Evolutionary conservation across 1,139 yeast species (phyloP), one percentile per base, ranked within the genome.

Genomic region (Pneumocystis carinii): DNA sequence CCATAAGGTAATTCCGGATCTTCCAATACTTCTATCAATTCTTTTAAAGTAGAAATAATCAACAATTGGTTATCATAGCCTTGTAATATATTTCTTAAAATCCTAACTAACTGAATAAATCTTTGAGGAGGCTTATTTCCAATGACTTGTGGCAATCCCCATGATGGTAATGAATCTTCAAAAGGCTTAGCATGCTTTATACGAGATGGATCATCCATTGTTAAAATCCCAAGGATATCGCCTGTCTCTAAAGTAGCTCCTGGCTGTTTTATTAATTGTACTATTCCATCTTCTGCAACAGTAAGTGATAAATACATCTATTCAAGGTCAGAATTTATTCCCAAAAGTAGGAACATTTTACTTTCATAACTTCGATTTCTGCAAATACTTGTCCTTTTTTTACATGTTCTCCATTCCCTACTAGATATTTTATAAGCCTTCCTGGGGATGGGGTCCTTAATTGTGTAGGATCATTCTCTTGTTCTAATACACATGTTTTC

Each of bases 361-460:
- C 90, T 77, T 92, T 92, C 99, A 92, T 92, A 69, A 92, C 98
- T 78, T 92, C 99, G 65, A 92, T 96, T 77, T 92, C 98, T 60
- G 98, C 98, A 72, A 83, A 94, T 60, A 97, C 84, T 77, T 92
- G 96, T 66, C 98, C 98, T 66, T 95, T 85, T 67, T 77, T 77
- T 70, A 92, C 83, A 71, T 90, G 97, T 69, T 92, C 98, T 69
- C 98, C 98, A 71, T 87, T 87, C 73, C 92, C 97, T 66, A 92
- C 95, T 71, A 92, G 80, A 75, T 84, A 94, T 74, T 89, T 89
- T 66, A 90, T 95, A 70, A 92, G 82, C 77, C 94, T 92, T 80
- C 99, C 99, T 63, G 98, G 99, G 59, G 97, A 90, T 60, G 98
- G 98, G 60, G 98, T 89, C 78, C 97, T 85, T 72, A 94, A 81